Conservation (phyloP, 1,139 yeast genomes). For the Yamadazyma siamensis region DNA sequence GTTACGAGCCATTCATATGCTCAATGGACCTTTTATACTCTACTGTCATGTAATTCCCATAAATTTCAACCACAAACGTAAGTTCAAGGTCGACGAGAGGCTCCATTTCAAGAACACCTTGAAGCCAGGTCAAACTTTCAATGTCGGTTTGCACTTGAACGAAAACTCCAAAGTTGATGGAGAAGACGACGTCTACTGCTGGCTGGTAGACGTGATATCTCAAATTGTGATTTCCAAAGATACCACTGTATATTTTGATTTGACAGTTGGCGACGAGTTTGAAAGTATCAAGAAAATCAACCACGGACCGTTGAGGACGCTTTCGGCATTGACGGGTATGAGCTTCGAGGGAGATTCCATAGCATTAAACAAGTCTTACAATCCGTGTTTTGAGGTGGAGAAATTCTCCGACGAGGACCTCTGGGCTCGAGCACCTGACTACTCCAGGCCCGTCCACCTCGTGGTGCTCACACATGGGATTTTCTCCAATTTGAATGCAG, state of each 20-base stretch:
- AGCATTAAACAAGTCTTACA: conserved; percentile 12
- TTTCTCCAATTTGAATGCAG: conserved; percentile 86
- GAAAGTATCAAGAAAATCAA: conserved; percentile 29
- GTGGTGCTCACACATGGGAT: conserved; percentile 86
- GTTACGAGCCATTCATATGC: conserved; percentile 50
- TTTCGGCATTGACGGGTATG: conserved; percentile 9
- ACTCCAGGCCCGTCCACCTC: conserved; percentile 58
- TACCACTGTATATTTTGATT: conserved; percentile 65
- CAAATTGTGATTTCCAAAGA: conserved; percentile 75
- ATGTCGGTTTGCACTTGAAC: conserved; percentile 43
- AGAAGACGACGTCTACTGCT: conserved; percentile 39
- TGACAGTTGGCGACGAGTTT: conserved; percentile 51
- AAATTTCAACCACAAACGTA: conserved; percentile 37
- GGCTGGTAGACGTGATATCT: conserved; percentile 81
- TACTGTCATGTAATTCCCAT: conserved; percentile 59
- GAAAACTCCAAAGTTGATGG: conserved; percentile 35
- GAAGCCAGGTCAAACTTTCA: conserved; percentile 63
- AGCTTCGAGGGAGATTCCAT: conserved; percentile 2
- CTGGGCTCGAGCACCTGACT: conserved; percentile 55
- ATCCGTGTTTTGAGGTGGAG: conserved; percentile 35
- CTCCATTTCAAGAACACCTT: conserved; percentile 41
- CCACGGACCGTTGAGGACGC: conserved; percentile 20
- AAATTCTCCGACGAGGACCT: conserved; percentile 60
- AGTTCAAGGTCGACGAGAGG: conserved; percentile 25
- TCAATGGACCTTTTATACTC: conserved; percentile 59